Evolutionary conservation across 106 monocot genomes (phyloP).

Genomic region (Alisma plantagoaquatica): DNA sequence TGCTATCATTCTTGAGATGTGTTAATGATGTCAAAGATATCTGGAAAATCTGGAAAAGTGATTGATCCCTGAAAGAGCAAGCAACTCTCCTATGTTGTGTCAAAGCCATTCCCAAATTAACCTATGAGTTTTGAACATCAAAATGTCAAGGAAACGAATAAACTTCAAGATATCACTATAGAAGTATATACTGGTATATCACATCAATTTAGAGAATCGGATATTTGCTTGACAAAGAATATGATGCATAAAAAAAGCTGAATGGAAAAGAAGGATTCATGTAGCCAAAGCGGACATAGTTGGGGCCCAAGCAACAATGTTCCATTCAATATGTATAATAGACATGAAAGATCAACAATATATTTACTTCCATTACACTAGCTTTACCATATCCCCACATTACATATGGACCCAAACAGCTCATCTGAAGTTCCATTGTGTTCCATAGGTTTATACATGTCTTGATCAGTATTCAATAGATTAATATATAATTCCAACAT

Average conservation of each 20-base stretch:
- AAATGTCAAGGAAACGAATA: neutral
- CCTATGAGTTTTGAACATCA: constrained; percentile 23
- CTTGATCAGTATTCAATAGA: no score
- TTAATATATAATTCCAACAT: no score
- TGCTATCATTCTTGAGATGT: constrained; percentile 71
- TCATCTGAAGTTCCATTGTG: no score
- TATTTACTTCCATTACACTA: neutral
- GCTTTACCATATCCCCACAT: no score
- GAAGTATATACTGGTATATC: neutral
- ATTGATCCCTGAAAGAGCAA: constrained; percentile 75
- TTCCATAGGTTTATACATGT: no score
- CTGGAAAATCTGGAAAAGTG: constrained; percentile 89
- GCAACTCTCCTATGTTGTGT: constrained; percentile 74
- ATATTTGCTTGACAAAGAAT: neutral
- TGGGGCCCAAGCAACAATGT: no score
- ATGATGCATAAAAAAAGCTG: neutral
- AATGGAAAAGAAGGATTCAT: no score
- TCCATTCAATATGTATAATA: no score
- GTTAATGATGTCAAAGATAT: constrained; percentile 81
- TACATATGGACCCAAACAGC: no score
- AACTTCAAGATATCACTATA: neutral
- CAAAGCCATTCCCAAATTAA: constrained; percentile 62
- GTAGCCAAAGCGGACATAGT: no score
- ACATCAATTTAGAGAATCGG: neutral
- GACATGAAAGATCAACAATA: neutral